These are phyloP conservation scores for Coffea humblotiana DNA, from an alignment of 305 asterid genomes.

Conservation along the genomic window DNA sequence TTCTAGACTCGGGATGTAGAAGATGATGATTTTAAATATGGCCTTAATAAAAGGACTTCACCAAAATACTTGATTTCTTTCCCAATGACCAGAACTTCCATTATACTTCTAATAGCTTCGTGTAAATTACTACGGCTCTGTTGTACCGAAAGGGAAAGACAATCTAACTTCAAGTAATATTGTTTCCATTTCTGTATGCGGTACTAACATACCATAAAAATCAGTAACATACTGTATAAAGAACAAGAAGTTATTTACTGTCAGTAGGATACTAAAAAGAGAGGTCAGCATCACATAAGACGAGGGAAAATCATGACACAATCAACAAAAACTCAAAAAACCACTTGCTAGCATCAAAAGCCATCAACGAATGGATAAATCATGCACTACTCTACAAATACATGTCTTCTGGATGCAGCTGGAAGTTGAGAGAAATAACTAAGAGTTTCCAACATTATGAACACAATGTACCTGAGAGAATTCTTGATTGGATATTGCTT, in stretches of 20 bases:
- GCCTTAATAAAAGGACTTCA: neutral
- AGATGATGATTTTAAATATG: neutral
- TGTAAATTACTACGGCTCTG: neutral
- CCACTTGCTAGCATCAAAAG: constrained; percentile 1
- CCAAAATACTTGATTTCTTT: neutral
- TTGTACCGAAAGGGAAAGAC: neutral
- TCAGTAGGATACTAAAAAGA: neutral
- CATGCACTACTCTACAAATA: neutral
- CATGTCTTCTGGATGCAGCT: neutral
- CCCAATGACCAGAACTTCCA: neutral
- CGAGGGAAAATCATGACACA: neutral
- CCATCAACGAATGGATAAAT: neutral
- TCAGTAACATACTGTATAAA: neutral
- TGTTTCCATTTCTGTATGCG: neutral
- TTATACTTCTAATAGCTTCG: neutral
- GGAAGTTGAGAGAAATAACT: neutral
- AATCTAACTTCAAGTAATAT: neutral
- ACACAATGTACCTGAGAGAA: constrained; percentile 68
- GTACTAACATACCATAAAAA: neutral
- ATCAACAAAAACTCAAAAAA: neutral
- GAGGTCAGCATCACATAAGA: neutral
- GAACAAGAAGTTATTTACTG: neutral
- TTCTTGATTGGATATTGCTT: constrained; percentile 78
- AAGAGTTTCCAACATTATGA: neutral
- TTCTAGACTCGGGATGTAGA: neutral